Evolutionary conservation across 495 filamentous ascomycete genomes (phyloP), one percentile per base, ranked within the genome.

Genomic region (Tetracladium marchalianum): DNA sequence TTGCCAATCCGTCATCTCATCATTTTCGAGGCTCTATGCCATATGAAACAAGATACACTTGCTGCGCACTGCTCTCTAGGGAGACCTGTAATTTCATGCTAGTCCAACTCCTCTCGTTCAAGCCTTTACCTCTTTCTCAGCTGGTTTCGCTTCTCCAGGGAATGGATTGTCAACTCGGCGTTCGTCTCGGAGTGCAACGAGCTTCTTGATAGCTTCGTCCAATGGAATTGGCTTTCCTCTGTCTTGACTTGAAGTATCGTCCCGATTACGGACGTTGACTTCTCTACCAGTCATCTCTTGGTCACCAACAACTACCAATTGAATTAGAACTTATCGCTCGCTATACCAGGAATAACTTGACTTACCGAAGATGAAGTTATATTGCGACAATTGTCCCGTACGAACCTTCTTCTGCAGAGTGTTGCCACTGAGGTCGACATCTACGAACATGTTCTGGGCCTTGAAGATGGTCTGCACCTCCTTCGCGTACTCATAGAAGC

Each of bases 381-480:
- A 96, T 60, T 93, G 84, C 10, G 80, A 70, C 49, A 96, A 56
- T 64, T 97, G 92, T 3, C 78, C 92, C 33, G 72, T 88, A 43
- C 85, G 81, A 46, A 97, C 89, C 76, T 97, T 96, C 79, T 96
- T 96, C 57, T 89, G 82, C 66, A 98, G 71, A 6, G 92, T 97
- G 62, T 98, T 95, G 41, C 86, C 87, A 45, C 74, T 84, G 52
- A 90, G 69, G 50, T 97, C 92, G 38, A 94, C 73, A 63, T 97
- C 92, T 16, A 81, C 87, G 61, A 87, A 77, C 63, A 94, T 71
- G 52, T 79, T 72, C 57, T 77, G 62, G 18, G 60, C 64, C 43
- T 72, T 71, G 52, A 83, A 70, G 16, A 77, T 64, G 10, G 48
- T 39, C 18, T 61, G 57, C 13, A 97, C 75, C 66, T 97, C 92